Percentiles rank a stretch among this genome's conserved stretches.
Evolutionary conservation across 2,329 filamentous ascomycete genomes (phyloP).

Genomic region (Rutstroemia sp.): DNA sequence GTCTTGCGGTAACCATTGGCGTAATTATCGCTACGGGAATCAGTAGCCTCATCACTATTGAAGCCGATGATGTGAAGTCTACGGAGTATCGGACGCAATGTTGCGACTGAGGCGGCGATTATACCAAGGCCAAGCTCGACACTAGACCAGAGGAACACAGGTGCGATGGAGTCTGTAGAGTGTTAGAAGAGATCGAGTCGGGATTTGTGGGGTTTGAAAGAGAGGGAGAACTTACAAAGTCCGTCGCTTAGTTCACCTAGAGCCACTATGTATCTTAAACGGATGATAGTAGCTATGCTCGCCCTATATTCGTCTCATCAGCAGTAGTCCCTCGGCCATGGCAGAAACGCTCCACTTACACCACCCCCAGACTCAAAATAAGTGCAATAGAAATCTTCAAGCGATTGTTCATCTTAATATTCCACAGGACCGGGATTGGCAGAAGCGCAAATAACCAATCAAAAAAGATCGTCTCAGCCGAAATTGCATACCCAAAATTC

Average conservation of each 20-base stretch:
- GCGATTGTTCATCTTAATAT: background rate
- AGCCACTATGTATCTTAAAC: background rate
- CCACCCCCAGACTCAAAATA: background rate
- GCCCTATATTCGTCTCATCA: background rate
- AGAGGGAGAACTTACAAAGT: background rate
- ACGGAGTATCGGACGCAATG: slow-evolving; percentile 1
- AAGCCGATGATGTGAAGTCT: background rate
- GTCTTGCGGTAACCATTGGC: no score
- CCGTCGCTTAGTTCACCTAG: background rate
- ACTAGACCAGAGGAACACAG: background rate
- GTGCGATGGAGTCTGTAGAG: background rate
- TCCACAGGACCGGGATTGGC: slow-evolving; percentile 4
- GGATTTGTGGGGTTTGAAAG: background rate
- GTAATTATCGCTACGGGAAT: no score
- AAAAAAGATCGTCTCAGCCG: slow-evolving; percentile 4
- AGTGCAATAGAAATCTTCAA: background rate
- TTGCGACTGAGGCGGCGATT: background rate
- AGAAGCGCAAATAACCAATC: slow-evolving; percentile 5
- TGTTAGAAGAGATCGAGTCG: background rate
- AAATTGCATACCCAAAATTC: slow-evolving; percentile 1
- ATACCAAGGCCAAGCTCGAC: background rate
- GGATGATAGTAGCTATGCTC: slow-evolving; percentile 1
- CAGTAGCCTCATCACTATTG: background rate
- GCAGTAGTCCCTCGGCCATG: no score
- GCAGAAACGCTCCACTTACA: background rate